Evolutionary conservation across 176 grass and related monocot genomes (phyloP), one percentile per base, ranked within the genome.

Genomic region (Pontederia paniculata): DNA sequence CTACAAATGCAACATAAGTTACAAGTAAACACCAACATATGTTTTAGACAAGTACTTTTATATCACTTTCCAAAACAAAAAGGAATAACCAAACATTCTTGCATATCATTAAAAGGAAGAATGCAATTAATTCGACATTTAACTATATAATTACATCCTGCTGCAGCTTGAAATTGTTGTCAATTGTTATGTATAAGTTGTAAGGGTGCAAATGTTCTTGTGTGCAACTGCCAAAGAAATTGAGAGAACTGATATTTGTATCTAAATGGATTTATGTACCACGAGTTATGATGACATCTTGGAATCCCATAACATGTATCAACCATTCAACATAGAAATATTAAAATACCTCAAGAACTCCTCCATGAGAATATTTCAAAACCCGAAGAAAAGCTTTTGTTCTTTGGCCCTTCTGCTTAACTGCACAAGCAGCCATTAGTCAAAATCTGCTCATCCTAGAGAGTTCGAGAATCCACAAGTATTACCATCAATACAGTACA

Each of bases 321-420:
- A n/a, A n/a, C n/a, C 28, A 37, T 37, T 37, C 28, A 49, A 49
- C 23, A 54, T 16, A 52, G 55, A 14, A 20, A 20, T 9, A 56
- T 22, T 53, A 21, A 58, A 10, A 55, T 66, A 89, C 91, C 86
- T 97, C 86, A 2, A 97, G 82, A 69, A 87, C 17, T 52, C 91
- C 91, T 13, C 86, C 91, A 47, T 73, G 77, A 50, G 91, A 90
- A 59, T 97, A 83, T 77, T 97, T 97, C 45, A 97, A 67, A 44
- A 97, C 91, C 23, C 91, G 80, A 31, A 97, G 52, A 74, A 90
- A 97, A 15, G 68, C 74, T 76, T 97, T 97, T 21, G 80, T 90
- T 69, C 45, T 76, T 19, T 73, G 91, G 43, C 91, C 91, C 81
- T 97, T 90, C 37, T 54, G 47, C 84, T 97, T 90, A 68, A 83